Conservation (phyloP, 2,329 filamentous ascomycete genomes). For the Aspergillus sojae region DNA sequence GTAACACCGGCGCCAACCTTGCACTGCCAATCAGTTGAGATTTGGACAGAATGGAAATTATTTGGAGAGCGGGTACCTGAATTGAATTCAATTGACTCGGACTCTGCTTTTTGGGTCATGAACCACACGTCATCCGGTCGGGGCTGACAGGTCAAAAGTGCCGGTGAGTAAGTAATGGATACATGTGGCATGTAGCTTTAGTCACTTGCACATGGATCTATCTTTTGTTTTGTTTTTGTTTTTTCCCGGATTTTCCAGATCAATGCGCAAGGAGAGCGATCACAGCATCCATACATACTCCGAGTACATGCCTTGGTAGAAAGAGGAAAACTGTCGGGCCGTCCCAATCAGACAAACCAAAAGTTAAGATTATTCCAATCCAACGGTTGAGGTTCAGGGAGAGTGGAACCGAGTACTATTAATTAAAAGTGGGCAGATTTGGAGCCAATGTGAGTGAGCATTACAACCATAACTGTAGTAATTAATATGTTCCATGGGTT, state of each 20-base stretch:
- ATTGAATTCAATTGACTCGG: neutral
- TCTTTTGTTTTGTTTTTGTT: neutral
- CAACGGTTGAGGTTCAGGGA: neutral
- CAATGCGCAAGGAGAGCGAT: neutral
- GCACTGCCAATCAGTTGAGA: neutral
- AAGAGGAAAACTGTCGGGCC: neutral
- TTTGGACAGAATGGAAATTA: neutral
- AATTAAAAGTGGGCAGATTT: neutral
- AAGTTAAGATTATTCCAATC: neutral
- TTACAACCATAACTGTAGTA: neutral
- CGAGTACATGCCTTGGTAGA: too few species aligned
- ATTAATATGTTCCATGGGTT: neutral
- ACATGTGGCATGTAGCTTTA: neutral
- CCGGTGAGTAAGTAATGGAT: neutral
- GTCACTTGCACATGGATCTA: neutral
- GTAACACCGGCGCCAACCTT: constrained; percentile 6
- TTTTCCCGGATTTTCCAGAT: neutral
- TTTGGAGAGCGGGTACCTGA: neutral
- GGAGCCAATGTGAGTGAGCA: neutral
- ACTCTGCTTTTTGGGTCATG: neutral
- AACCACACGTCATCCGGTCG: neutral
- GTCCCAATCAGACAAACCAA: neutral
- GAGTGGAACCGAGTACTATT: neutral
- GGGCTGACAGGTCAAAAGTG: neutral
- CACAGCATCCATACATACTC: too few species aligned